These are phyloP conservation scores for Fragaria vesca DNA, from an alignment of 306 rosid species.

Conservation along the genomic window DNA sequence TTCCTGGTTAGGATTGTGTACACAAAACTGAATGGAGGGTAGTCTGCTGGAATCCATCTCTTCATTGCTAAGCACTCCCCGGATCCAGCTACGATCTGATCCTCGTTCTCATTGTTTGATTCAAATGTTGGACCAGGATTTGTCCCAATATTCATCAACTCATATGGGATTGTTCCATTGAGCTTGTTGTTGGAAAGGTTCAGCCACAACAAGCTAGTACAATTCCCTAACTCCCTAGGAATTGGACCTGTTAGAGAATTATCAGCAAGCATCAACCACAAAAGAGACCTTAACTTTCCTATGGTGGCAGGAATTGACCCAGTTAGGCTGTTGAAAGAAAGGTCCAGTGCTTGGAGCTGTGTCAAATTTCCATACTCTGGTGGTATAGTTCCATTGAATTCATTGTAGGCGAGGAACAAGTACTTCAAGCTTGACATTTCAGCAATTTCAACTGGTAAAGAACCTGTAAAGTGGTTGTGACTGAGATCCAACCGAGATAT, in stretches of 20 bases:
- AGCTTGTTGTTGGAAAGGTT: slow-evolving; percentile 85
- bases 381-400: slow-evolving; percentile 76
- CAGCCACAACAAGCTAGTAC: slow-evolving; percentile 84
- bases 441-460: slow-evolving; percentile 68
- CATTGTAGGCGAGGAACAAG: slow-evolving; percentile 64
- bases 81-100: slow-evolving; percentile 50
- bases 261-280: slow-evolving; percentile 93
- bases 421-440: slow-evolving; percentile 56
- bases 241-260: slow-evolving; percentile 65
- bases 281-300: slow-evolving; percentile 72
- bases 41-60: slow-evolving; percentile 97
- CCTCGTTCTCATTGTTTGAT: slow-evolving; percentile 28
- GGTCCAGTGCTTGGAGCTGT: slow-evolving; percentile 76
- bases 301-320: slow-evolving; percentile 75
- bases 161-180: slow-evolving; percentile 61
- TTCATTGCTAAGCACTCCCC: slow-evolving; percentile 88
- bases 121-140: slow-evolving; percentile 61
- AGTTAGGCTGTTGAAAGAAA: slow-evolving; percentile 57
- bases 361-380: slow-evolving; percentile 49
- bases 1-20: slow-evolving; percentile 73
- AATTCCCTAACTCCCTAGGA: slow-evolving; percentile 73
- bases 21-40: slow-evolving; percentile 89
- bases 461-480: slow-evolving; percentile 67
- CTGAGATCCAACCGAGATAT: slow-evolving; percentile 63
- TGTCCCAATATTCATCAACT: slow-evolving; percentile 61